These are phyloP conservation scores for Fusarium tjaetaba DNA, from an alignment of 2,329 filamentous ascomycete species.

Conservation along the genomic window DNA sequence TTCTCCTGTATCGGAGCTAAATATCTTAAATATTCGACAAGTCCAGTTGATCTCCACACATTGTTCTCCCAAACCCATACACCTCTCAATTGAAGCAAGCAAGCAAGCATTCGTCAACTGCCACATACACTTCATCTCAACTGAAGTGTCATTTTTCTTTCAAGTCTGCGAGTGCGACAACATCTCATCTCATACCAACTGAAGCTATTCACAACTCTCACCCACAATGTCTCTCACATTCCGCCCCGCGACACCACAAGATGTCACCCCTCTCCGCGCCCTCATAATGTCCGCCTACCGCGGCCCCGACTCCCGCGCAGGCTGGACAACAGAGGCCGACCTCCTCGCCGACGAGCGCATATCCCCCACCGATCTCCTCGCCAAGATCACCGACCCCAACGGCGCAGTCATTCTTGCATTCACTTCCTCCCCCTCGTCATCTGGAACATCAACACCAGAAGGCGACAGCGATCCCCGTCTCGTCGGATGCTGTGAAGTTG, in stretches of 20 bases:
- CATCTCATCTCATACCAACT: background rate
- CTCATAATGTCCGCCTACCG: slow-evolving; percentile 58
- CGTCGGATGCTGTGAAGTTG: slow-evolving; percentile 58
- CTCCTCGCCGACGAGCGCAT: slow-evolving; percentile 57
- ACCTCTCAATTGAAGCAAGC: background rate
- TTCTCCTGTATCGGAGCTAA: slow-evolving; percentile 22
- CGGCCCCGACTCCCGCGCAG: slow-evolving; percentile 51
- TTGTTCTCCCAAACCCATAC: background rate
- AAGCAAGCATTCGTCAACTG: background rate
- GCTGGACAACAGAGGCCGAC: slow-evolving; percentile 61
- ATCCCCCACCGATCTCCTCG: slow-evolving; percentile 47
- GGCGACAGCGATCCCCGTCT: slow-evolving; percentile 40
- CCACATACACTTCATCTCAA: too few relatives aligned
- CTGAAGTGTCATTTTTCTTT: background rate
- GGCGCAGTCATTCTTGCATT: slow-evolving; percentile 52
- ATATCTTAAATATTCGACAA: background rate
- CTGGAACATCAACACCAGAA: slow-evolving; percentile 20
- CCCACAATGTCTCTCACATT: slow-evolving; percentile 30
- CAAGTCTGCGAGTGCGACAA: background rate
- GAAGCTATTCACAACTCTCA: background rate
- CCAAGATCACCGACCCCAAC: slow-evolving; percentile 53
- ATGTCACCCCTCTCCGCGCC: slow-evolving; percentile 47
- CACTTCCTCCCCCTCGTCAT: background rate
- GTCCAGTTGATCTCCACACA: background rate
- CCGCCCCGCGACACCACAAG: slow-evolving; percentile 44